A percentile compares a stretch with the other conserved stretches of the same genome.
Conservation (phyloP, 169 alveolate species). For the Amoebophrya sp. region DNA sequence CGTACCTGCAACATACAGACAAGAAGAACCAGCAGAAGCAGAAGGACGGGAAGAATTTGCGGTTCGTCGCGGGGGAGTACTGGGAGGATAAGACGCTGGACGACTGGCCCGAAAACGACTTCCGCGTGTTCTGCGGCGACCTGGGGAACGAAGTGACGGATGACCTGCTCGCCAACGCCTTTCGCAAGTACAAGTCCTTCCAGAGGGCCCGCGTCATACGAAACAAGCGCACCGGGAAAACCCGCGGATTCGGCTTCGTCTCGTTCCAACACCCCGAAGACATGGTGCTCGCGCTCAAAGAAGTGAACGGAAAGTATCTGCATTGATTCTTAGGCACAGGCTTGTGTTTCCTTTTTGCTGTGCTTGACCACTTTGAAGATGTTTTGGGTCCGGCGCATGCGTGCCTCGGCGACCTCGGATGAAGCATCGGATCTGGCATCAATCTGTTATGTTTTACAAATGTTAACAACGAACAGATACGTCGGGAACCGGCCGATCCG, state of each 20-base stretch:
- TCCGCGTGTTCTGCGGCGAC: constrained; percentile 87
- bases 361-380: too few relatives aligned
- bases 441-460: too few relatives aligned
- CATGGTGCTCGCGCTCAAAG: constrained; percentile 64
- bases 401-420: too few relatives aligned
- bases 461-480: constrained; percentile 19
- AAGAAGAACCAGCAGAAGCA: not conserved
- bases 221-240: constrained; percentile 50
- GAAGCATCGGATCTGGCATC: too few relatives aligned
- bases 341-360: too few relatives aligned
- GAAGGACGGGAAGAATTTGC: constrained; percentile 40
- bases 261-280: constrained; percentile 60
- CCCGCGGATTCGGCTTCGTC: constrained; percentile 53
- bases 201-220: constrained; percentile 64
- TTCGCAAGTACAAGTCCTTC: constrained; percentile 79
- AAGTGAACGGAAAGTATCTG: constrained; percentile 60
- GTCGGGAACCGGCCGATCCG: constrained; percentile 76
- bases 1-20: too few relatives aligned
- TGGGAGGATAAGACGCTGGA: constrained; percentile 90
- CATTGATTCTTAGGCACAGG: too few relatives aligned
- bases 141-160: constrained; percentile 92
- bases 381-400: too few relatives aligned
- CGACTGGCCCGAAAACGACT: constrained; percentile 90
- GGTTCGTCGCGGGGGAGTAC: constrained; percentile 85
- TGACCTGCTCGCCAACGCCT: constrained; percentile 82